A percentile compares a stretch with the other conserved stretches of the same genome.
Conservation (phyloP, 768 basidiomycete species). For the Tricholoma sp. region DNA sequence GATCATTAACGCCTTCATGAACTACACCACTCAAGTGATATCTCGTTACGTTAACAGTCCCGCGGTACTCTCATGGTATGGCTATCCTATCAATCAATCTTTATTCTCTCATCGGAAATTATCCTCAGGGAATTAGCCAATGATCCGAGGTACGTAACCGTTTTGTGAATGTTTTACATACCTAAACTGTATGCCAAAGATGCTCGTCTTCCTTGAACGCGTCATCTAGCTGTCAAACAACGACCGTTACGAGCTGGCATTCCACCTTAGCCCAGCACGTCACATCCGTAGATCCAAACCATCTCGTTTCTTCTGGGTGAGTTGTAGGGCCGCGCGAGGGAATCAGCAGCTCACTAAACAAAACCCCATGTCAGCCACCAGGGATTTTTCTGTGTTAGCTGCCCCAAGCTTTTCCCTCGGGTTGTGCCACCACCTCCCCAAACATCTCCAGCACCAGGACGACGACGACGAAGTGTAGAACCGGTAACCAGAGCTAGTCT, state of each 20-base stretch:
- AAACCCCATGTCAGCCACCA: constrained; percentile 28
- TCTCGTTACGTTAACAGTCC: constrained; percentile 49
- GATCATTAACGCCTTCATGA: constrained; percentile 46
- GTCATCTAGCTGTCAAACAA: constrained; percentile 37
- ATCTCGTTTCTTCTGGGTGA: constrained; percentile 57
- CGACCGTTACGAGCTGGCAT: constrained; percentile 54
- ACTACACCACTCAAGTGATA: constrained; percentile 50
- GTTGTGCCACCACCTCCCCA: constrained; percentile 23
- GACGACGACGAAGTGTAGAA: constrained; percentile 27
- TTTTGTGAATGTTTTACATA: neutral
- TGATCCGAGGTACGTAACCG: constrained; percentile 43
- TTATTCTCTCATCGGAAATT: neutral
- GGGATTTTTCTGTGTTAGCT: constrained; percentile 56
- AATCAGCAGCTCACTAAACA: neutral
- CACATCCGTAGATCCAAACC: constrained; percentile 47
- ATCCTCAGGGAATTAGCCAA: constrained; percentile 54
- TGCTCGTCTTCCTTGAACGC: constrained; percentile 51
- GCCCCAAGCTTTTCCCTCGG: constrained; percentile 49
- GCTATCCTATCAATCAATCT: neutral
- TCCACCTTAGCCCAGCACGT: constrained; percentile 40
- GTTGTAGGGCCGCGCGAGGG: constrained; percentile 12
- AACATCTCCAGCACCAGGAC: constrained; percentile 34
- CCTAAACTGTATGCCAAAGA: constrained; percentile 23
- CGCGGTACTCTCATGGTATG: constrained; percentile 43
- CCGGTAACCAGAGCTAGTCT: constrained; percentile 45